A percentile compares a stretch with the other conserved stretches of the same genome.
These are phyloP conservation scores for Seiridium unicorne DNA, from an alignment of 2,329 filamentous ascomycete genomes.

Conservation along the genomic window DNA sequence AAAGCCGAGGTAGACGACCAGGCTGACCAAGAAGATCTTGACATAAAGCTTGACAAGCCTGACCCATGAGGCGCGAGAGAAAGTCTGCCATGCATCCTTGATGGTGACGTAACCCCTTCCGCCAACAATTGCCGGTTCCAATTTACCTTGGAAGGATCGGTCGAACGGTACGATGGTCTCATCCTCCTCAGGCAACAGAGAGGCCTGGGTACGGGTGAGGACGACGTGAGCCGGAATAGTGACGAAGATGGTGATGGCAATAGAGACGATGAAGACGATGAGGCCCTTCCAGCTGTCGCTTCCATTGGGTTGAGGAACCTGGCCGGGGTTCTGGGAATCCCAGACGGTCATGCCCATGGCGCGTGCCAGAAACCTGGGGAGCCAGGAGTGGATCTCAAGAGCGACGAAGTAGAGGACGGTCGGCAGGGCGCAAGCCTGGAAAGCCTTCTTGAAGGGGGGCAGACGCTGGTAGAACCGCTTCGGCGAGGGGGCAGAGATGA, in stretches of 20 bases:
- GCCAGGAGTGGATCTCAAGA: conserved; percentile 44
- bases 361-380: conserved; percentile 46
- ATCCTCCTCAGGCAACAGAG: conserved; percentile 76
- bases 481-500: conserved; percentile 69
- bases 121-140: conserved; percentile 71
- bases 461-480: conserved; percentile 69
- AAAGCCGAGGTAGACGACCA: conserved; percentile 46
- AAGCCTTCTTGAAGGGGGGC: conserved; percentile 60
- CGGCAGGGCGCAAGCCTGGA: conserved; percentile 68
- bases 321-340: conserved; percentile 33
- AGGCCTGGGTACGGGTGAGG: conserved; percentile 81
- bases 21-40: conserved; percentile 64
- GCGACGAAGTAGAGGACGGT: conserved; percentile 62
- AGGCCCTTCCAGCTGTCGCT: conserved; percentile 44
- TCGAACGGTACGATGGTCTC: conserved; percentile 90
- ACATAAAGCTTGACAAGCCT: conserved; percentile 72
- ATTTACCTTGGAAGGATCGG: conserved; percentile 76
- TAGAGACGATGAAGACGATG: conserved; percentile 41
- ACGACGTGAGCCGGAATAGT: conserved; percentile 75
- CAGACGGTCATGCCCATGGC: conserved; percentile 45
- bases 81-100: conserved; percentile 75
- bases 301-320: conserved; percentile 34
- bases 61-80: conserved; percentile 69
- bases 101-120: conserved; percentile 71
- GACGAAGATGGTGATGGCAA: conserved; percentile 58